Evolutionary conservation across 495 filamentous ascomycete genomes (phyloP), one percentile per base, ranked within the genome.

Genomic region (Lepidopterella palustris): DNA sequence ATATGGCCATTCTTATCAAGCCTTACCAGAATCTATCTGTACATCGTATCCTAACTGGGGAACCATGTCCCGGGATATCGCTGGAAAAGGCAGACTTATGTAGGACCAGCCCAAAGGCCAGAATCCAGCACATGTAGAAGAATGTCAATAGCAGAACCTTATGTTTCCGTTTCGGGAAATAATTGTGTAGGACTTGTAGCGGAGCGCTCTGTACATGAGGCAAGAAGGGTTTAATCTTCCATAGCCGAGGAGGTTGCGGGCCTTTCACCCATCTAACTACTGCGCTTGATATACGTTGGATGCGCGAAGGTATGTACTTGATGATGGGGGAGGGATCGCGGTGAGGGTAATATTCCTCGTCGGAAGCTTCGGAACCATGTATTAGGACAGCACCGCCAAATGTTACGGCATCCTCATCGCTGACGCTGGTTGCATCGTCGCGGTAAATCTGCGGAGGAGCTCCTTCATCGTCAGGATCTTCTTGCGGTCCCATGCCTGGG

Each of bases 1-100:
- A 11, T 2, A 42, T 42, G 13, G 35, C 13, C 2, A 42, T 18
- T 13, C n/a, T n/a, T n/a, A n/a, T 15, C 35, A 13, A 51, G 18
- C 53, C 73, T 57, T 74, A 79, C 82, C 82, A 84, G 60, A 80
- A 76, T 50, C 76, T 73, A 47, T 74, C 70, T 48, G 71, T 71
- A 70, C 81, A 84, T 21, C 74, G 73, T 25, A 84, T 68, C 54
- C 76, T 74, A 20, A 77, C 73, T 3, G 74, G 74, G 3, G 61
- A 58, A 3, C 72, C 73, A 57, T 75, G 64, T 13, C 71, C 73
- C 0, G 64, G 64, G 10, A 76, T 68, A 32, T 70, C 68, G 6
- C 61, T 62, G 1, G 74, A 61, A 60, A 73, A 75, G 3, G 69
- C 67, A 53, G 72, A 74, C 53, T 68, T 66, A 47, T 72, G 68